phyloP scores from a whole-genome alignment of 768 basidiomycete genomes.

The Cyclocybe cylindracea region DNA sequence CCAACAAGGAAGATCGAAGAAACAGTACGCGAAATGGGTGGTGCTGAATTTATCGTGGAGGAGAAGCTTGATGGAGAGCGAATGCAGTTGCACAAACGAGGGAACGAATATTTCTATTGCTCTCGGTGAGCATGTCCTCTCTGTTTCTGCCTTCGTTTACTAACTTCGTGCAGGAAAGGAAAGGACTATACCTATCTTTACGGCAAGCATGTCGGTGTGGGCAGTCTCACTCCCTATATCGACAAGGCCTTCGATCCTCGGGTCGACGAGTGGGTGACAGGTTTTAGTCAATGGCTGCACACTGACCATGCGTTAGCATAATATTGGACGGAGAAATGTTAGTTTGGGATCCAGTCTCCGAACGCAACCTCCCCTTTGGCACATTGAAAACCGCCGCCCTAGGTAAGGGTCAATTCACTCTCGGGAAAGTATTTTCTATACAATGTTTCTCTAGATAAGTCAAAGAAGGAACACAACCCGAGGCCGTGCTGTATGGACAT shows the following conservation, averaged over 20 bases:
- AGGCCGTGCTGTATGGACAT: conserved; percentile 84
- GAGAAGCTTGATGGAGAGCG: conserved; percentile 98
- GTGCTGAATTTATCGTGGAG: conserved; percentile 83
- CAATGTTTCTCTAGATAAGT: conserved; percentile 52
- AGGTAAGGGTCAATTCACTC: conserved; percentile 41
- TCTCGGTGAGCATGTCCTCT: conserved; percentile 61
- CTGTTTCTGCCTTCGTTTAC: neutral
- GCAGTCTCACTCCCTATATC: conserved; percentile 89
- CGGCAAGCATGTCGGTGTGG: conserved; percentile 78
- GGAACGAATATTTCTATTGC: conserved; percentile 89
- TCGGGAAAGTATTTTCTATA: neutral
- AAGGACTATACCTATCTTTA: conserved; percentile 93
- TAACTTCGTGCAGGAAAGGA: conserved; percentile 61
- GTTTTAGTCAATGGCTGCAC: neutral
- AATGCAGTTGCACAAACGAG: conserved; percentile 93
- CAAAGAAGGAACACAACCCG: conserved; percentile 69
- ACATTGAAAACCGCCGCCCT: conserved; percentile 90
- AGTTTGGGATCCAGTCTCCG: conserved; percentile 92
- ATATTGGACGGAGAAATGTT: conserved; percentile 98
- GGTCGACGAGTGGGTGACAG: conserved; percentile 74
- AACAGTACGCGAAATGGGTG: conserved; percentile 82
- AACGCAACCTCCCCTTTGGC: conserved; percentile 90
- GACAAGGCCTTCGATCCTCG: conserved; percentile 72
- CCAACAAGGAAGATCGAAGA: conserved; percentile 81
- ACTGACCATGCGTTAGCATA: conserved; percentile 50